A percentile compares a stretch with the other conserved stretches of the same genome.
Conservation (phyloP, 192 early-diverging fungal species). For the Gonapodya prolifera region DNA sequence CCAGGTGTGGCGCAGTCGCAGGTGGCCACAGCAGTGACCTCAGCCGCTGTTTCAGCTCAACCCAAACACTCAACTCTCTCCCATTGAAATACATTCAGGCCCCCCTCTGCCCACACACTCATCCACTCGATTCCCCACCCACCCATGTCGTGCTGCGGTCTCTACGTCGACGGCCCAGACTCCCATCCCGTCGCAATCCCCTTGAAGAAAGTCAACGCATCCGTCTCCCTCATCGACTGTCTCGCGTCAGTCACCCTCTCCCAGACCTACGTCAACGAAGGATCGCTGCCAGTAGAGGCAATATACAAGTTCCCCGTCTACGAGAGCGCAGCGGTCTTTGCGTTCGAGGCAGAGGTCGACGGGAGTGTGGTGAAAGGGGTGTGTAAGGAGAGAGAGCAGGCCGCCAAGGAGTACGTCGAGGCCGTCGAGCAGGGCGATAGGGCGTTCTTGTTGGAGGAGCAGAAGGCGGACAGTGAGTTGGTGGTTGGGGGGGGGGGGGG, state of each 20-base stretch:
- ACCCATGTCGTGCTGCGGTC: background rate
- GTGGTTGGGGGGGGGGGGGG: no score
- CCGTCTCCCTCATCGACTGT: background rate
- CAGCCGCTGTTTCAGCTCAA: no score
- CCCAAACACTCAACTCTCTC: no score
- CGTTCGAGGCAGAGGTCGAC: slow-evolving; percentile 21
- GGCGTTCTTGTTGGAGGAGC: slow-evolving; percentile 12
- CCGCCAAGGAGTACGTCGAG: slow-evolving; percentile 7
- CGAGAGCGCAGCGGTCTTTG: slow-evolving; percentile 14
- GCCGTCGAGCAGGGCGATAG: slow-evolving; percentile 12
- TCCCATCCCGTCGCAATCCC: background rate
- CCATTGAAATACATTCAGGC: no score
- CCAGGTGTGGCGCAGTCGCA: no score
- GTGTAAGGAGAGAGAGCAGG: slow-evolving; percentile 17
- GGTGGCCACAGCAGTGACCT: no score
- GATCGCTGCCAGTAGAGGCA: slow-evolving; percentile 5
- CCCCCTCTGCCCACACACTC: no score
- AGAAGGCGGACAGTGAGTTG: slow-evolving; percentile 12
- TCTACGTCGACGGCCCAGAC: background rate
- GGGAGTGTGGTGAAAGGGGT: slow-evolving; percentile 10
- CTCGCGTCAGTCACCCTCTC: background rate
- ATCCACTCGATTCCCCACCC: no score
- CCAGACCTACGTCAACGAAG: slow-evolving; percentile 8
- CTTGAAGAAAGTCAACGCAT: background rate
- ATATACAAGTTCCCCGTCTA: slow-evolving; percentile 15